Conservation (phyloP, 495 filamentous ascomycete genomes). For the Extremus antarcticus region DNA sequence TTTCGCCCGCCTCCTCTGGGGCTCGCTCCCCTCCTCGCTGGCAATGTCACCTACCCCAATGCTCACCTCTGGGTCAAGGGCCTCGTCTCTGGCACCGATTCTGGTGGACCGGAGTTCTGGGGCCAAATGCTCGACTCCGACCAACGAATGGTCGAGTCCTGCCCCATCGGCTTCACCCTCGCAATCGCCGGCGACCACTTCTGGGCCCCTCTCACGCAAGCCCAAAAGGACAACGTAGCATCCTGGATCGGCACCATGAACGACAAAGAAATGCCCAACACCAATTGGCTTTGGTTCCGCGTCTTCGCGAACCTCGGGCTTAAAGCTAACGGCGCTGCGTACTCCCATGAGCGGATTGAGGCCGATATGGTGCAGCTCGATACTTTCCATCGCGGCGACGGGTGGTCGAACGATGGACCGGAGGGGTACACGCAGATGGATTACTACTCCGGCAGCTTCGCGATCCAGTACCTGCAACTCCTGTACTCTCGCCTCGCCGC, state of each 20-base stretch:
- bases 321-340: conserved; percentile 56
- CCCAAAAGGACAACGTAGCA: conserved; percentile 50
- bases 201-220: conserved; percentile 52
- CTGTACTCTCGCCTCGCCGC: conserved; percentile 65
- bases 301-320: conserved; percentile 73
- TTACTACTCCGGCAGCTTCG: conserved; percentile 72
- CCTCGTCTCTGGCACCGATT: conserved; percentile 56
- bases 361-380: conserved; percentile 66
- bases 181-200: conserved; percentile 51
- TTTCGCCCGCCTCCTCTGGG: conserved; percentile 64
- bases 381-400: conserved; percentile 66
- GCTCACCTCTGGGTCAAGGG: conserved; percentile 56
- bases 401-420: conserved; percentile 73
- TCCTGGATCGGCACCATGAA: conserved; percentile 63
- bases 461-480: conserved; percentile 67
- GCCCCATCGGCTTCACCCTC: conserved; percentile 56
- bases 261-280: conserved; percentile 58
- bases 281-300: conserved; percentile 65
- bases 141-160: conserved; percentile 81
- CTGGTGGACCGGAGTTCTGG: conserved; percentile 58
- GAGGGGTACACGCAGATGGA: conserved; percentile 70
- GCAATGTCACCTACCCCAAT: conserved; percentile 50
- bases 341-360: conserved; percentile 54
- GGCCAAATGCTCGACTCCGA: conserved; percentile 60
- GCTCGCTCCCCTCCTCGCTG: conserved; percentile 57